Evolutionary conservation across 306 rosid genomes (phyloP).

Genomic region (Trichosanthes truncata): DNA sequence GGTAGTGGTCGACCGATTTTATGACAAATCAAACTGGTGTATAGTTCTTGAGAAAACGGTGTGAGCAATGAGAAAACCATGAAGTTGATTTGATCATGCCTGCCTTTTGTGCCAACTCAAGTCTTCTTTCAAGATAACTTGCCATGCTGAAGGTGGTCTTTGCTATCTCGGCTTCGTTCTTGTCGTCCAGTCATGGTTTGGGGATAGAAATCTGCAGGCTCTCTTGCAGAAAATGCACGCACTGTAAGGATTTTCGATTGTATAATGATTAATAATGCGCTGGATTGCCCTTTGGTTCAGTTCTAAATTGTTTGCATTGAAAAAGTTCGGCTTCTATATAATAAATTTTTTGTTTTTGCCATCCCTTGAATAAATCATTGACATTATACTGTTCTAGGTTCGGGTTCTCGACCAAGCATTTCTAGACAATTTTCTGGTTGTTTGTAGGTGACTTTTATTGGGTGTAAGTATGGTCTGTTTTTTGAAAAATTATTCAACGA

Average conservation of each 20-base stretch:
- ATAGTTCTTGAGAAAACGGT: conserved; percentile 61
- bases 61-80: conserved; percentile 11
- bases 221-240: not conserved
- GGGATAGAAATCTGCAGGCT: not conserved
- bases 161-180: not conserved
- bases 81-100: not conserved
- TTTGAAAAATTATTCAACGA: too few relatives aligned
- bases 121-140: too few relatives aligned
- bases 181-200: not conserved
- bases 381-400: too few relatives aligned
- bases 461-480: too few relatives aligned
- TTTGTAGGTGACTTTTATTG: too few relatives aligned
- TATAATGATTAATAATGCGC: not conserved
- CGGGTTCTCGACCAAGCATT: not conserved
- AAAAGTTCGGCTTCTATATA: not conserved
- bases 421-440: too few relatives aligned
- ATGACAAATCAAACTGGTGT: conserved; percentile 93
- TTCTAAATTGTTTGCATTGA: not conserved
- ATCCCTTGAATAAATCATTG: not conserved
- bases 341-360: not conserved
- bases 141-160: not conserved
- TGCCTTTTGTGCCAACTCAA: not conserved
- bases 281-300: conserved; percentile 3
- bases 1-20: conserved; percentile 65
- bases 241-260: not conserved